phyloP scores from a whole-genome alignment of 2,329 filamentous ascomycete species.

The Chaetomiaceae sp. region DNA sequence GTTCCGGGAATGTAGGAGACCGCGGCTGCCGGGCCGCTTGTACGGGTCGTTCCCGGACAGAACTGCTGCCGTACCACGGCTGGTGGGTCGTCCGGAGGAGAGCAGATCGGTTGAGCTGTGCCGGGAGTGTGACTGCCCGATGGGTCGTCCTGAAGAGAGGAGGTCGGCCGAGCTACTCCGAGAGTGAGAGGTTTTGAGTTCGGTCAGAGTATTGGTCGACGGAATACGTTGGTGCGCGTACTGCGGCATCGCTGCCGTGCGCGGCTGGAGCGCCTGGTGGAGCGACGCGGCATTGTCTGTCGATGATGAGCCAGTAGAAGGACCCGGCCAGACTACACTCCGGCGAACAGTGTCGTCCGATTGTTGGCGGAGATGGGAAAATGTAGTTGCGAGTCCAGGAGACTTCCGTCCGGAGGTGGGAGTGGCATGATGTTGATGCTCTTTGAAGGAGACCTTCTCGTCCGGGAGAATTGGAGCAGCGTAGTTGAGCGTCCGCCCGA shows the following conservation, averaged over 20 bases:
- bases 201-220: slow-evolving; percentile 47
- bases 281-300: slow-evolving; percentile 58
- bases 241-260: slow-evolving; percentile 56
- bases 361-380: slow-evolving; percentile 42
- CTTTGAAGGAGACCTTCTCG: slow-evolving; percentile 32
- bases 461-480: slow-evolving; percentile 32
- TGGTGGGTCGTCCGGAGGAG: slow-evolving; percentile 45
- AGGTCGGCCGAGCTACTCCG: slow-evolving; percentile 46
- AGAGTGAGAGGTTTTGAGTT: slow-evolving; percentile 37
- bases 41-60: slow-evolving; percentile 43
- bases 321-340: slow-evolving; percentile 73
- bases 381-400: slow-evolving; percentile 25
- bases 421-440: slow-evolving; percentile 26
- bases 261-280: slow-evolving; percentile 80
- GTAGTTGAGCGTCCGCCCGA: slow-evolving; percentile 77
- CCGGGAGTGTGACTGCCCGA: slow-evolving; percentile 36
- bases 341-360: slow-evolving; percentile 54
- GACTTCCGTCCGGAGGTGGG: slow-evolving; percentile 29
- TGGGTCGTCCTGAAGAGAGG: slow-evolving; percentile 41
- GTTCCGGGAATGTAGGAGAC: slow-evolving; percentile 42
- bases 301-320: slow-evolving; percentile 45
- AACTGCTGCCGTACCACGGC: slow-evolving; percentile 50
- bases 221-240: slow-evolving; percentile 58
- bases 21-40: slow-evolving; percentile 39
- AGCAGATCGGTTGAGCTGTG: slow-evolving; percentile 46